Evolutionary conservation across 768 basidiomycete genomes (phyloP).

Genomic region (Termitomyces sp.): DNA sequence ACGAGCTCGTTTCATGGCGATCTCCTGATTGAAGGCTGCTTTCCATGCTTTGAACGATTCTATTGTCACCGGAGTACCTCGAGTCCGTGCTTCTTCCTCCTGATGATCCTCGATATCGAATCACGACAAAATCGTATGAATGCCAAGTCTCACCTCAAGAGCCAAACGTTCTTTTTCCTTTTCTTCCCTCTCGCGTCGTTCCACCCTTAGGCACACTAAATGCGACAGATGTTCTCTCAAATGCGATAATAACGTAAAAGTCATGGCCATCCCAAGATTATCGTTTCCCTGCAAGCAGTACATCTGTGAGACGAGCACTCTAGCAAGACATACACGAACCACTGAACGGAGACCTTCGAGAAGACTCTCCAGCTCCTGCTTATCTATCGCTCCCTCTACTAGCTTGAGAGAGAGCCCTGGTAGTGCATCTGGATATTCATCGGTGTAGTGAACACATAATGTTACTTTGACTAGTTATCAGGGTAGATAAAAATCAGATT

Average conservation of each 20-base stretch:
- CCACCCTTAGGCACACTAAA: slow-evolving; percentile 56
- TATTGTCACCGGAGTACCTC: slow-evolving; percentile 87
- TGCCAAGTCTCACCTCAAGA: slow-evolving; percentile 56
- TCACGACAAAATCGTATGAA: not conserved
- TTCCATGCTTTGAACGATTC: slow-evolving; percentile 84
- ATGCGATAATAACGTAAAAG: slow-evolving; percentile 86
- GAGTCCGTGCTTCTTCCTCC: slow-evolving; percentile 84
- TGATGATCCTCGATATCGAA: slow-evolving; percentile 22
- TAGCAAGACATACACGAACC: slow-evolving; percentile 30
- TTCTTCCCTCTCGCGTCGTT: slow-evolving; percentile 52
- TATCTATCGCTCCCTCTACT: slow-evolving; percentile 54
- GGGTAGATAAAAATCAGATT: slow-evolving; percentile 8
- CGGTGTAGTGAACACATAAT: slow-evolving; percentile 71
- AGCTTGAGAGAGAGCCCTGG: slow-evolving; percentile 67
- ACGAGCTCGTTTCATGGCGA: slow-evolving; percentile 45
- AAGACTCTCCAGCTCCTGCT: slow-evolving; percentile 48
- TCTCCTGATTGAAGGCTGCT: slow-evolving; percentile 68
- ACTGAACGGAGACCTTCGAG: slow-evolving; percentile 51
- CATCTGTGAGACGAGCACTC: slow-evolving; percentile 1
- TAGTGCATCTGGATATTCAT: slow-evolving; percentile 78
- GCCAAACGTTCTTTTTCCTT: slow-evolving; percentile 67
- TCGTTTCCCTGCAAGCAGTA: slow-evolving; percentile 58
- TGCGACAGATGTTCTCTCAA: slow-evolving; percentile 70
- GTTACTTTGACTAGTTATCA: slow-evolving; percentile 58
- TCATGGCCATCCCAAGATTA: slow-evolving; percentile 95